Conservation (phyloP, 495 filamentous ascomycete species). For the Podospora sp. region DNA sequence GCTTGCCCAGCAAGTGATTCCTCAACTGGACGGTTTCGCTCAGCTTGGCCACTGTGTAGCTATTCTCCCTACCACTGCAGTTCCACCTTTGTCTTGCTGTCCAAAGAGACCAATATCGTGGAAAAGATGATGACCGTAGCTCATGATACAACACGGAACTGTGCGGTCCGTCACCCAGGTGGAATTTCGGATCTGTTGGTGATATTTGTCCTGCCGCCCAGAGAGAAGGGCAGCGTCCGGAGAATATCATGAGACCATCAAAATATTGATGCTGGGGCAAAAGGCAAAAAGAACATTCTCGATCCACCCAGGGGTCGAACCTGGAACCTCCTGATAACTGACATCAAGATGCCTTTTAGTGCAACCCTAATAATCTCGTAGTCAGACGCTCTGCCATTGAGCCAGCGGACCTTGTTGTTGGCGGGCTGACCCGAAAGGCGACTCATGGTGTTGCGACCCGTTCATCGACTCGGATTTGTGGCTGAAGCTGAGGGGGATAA, state of each 20-base stretch:
- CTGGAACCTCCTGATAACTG: conserved; percentile 19
- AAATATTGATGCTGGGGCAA: background rate
- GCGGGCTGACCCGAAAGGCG: background rate
- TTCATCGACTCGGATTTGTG: background rate
- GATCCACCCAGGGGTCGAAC: conserved; percentile 22
- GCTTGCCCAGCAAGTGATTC: background rate
- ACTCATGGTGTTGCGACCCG: background rate
- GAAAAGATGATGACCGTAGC: too few species aligned
- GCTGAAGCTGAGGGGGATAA: background rate
- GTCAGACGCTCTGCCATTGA: conserved; percentile 24
- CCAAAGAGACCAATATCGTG: too few species aligned
- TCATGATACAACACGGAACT: too few species aligned
- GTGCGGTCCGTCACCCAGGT: too few species aligned
- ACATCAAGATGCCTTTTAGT: too few species aligned
- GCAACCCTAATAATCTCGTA: background rate
- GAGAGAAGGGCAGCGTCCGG: too few species aligned
- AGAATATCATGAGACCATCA: too few species aligned
- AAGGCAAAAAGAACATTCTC: background rate
- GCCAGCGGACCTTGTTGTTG: conserved; percentile 12
- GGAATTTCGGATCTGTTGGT: too few species aligned
- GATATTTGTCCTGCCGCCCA: too few species aligned
- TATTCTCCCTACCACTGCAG: too few species aligned
- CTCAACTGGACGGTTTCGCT: background rate
- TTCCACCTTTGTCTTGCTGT: too few species aligned
- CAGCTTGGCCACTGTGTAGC: too few species aligned